These are phyloP conservation scores for Musa beccarii DNA, from an alignment of 176 grass and related monocot species.

Conservation along the genomic window DNA sequence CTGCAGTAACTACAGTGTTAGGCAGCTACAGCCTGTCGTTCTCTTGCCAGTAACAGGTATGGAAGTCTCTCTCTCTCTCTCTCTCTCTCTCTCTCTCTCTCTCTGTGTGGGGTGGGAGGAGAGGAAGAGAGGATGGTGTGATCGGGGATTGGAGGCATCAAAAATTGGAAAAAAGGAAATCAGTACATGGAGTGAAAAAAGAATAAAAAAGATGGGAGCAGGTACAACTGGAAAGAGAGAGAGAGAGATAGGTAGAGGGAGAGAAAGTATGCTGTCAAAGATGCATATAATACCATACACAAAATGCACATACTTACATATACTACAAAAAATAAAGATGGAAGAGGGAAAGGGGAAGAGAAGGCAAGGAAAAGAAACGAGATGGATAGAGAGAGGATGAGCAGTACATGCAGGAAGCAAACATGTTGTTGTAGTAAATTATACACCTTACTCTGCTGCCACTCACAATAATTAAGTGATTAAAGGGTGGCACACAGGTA, in stretches of 20 bases:
- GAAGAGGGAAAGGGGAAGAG: conserved; percentile 26
- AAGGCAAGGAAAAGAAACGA: conserved; percentile 18
- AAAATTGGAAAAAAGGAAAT: conserved; percentile 33
- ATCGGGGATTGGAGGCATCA: conserved; percentile 9
- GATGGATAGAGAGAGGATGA: background rate
- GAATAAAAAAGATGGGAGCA: conserved; percentile 39
- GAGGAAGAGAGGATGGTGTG: background rate
- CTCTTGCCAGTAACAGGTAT: conserved; percentile 29
- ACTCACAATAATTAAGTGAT: conserved; percentile 22
- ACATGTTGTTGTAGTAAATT: background rate
- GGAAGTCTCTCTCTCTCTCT: background rate
- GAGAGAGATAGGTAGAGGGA: conserved; percentile 18
- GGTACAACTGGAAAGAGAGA: conserved; percentile 41
- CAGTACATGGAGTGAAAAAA: conserved; percentile 38
- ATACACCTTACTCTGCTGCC: too few relatives aligned
- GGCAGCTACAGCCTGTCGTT: conserved; percentile 6
- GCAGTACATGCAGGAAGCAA: background rate
- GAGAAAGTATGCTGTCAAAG: conserved; percentile 23
- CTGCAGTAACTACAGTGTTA: background rate
- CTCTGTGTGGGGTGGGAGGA: conserved; percentile 5
- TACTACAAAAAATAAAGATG: conserved; percentile 16
- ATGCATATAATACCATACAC: conserved; percentile 5
- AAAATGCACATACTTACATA: background rate
- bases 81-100: conserved; percentile 18
- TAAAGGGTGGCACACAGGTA: conserved; percentile 27